A percentile compares a stretch with the other conserved stretches of the same genome.
phyloP scores from a whole-genome alignment of 139 green algal species.

The Pycnococcus provasolii region DNA sequence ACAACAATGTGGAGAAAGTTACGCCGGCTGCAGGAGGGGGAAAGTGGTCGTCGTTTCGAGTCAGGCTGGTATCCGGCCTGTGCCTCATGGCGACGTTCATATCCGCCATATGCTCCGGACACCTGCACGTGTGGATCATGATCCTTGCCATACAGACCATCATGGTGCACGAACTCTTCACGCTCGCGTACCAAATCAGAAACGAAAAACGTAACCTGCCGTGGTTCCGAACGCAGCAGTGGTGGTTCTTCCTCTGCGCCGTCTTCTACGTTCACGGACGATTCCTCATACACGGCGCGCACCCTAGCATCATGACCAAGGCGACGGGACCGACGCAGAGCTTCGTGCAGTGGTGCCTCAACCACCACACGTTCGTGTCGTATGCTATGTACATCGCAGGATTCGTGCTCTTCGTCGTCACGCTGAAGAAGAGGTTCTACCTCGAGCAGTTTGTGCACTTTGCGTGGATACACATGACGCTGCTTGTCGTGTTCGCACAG shows the following conservation, averaged over 20 bases:
- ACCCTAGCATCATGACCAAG: not conserved
- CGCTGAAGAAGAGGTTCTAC: slow-evolving; percentile 71
- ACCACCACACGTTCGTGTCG: slow-evolving; percentile 17
- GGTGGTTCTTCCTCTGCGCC: slow-evolving; percentile 84
- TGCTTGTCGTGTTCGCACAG: slow-evolving; percentile 78
- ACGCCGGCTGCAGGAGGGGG: too few species aligned
- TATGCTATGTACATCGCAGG: slow-evolving; percentile 40
- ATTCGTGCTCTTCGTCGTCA: slow-evolving; percentile 85
- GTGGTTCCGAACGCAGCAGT: slow-evolving; percentile 28
- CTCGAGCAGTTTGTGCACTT: slow-evolving; percentile 94
- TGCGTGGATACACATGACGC: slow-evolving; percentile 97
- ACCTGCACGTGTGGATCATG: slow-evolving; percentile 4
- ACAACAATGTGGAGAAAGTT: too few species aligned
- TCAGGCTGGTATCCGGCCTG: slow-evolving; percentile 57
- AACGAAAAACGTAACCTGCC: slow-evolving; percentile 20
- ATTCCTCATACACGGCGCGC: slow-evolving; percentile 73
- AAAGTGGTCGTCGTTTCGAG: slow-evolving; percentile 47
- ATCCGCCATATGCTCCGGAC: slow-evolving; percentile 45
- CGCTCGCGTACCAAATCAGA: slow-evolving; percentile 13
- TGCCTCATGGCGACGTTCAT: slow-evolving; percentile 61
- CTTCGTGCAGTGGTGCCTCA: not conserved
- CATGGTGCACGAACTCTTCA: slow-evolving; percentile 42
- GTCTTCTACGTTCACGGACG: slow-evolving; percentile 83
- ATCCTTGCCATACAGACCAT: slow-evolving; percentile 13
- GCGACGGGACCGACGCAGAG: not conserved